phyloP scores from a whole-genome alignment of 306 rosid species.

The Lathyrus oleraceus region DNA sequence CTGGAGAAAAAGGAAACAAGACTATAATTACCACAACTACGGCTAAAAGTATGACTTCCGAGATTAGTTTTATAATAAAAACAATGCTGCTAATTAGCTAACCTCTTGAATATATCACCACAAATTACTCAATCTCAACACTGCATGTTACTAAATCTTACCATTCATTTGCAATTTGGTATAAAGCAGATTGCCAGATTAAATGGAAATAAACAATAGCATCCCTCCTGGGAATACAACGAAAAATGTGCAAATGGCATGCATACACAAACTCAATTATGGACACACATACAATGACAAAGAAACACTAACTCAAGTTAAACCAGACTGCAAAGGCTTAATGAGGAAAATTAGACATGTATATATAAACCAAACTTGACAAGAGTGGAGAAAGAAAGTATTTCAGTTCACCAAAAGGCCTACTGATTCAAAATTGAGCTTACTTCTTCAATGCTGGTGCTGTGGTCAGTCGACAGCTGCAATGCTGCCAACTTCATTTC shows the following conservation, averaged over 20 bases:
- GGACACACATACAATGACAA: constrained; percentile 8
- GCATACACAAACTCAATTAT: not conserved
- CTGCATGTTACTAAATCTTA: not conserved
- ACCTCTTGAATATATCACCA: not conserved
- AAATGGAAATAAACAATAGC: constrained; percentile 4
- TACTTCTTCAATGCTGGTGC: constrained; percentile 89
- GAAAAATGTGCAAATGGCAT: not conserved
- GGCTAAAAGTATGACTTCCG: constrained; percentile 16
- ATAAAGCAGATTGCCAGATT: constrained; percentile 10
- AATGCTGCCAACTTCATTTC: constrained; percentile 65
- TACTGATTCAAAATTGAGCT: constrained; percentile 35
- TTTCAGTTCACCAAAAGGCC: constrained; percentile 21
- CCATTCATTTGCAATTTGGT: constrained; percentile 11
- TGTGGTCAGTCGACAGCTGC: constrained; percentile 94
- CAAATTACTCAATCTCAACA: constrained; percentile 13
- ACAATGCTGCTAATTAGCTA: constrained; percentile 15
- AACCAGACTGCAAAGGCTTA: not conserved
- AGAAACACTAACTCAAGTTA: not conserved
- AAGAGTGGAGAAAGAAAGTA: constrained; percentile 26
- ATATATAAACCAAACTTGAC: not conserved
- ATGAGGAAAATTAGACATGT: not conserved
- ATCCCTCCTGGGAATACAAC: not conserved
- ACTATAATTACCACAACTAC: not conserved
- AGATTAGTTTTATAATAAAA: constrained; percentile 3
- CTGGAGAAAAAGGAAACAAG: constrained; percentile 22